phyloP scores from a whole-genome alignment of 2,329 filamentous ascomycete species.

The Fusarium nematophilum region DNA sequence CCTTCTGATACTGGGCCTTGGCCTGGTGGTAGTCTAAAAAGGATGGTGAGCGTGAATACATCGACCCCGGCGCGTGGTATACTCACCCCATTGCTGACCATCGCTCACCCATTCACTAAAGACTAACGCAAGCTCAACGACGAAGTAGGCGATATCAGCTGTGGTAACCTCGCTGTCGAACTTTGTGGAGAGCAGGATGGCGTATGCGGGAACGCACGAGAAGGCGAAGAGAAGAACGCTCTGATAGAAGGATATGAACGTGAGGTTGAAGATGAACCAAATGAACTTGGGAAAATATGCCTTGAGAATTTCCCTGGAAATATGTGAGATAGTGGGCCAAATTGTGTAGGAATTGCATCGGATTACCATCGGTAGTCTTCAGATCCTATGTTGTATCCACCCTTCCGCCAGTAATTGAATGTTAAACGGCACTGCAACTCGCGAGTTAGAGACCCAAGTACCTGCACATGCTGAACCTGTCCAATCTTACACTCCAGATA shows the following conservation, averaged over 20 bases:
- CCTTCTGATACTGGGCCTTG: constrained; percentile 79
- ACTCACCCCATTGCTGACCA: constrained; percentile 87
- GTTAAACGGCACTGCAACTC: constrained; percentile 79
- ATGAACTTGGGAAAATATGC: constrained; percentile 69
- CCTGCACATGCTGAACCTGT: background rate
- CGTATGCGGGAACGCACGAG: constrained; percentile 81
- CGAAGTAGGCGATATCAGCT: constrained; percentile 62
- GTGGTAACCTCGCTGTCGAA: constrained; percentile 63
- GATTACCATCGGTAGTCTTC: constrained; percentile 91
- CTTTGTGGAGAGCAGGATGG: constrained; percentile 78
- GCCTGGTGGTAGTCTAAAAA: constrained; percentile 78
- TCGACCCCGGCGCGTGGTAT: background rate
- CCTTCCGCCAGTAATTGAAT: constrained; percentile 96
- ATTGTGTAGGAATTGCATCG: background rate
- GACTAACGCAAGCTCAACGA: constrained; percentile 62
- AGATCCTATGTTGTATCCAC: constrained; percentile 87
- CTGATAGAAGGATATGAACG: constrained; percentile 90
- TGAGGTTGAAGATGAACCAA: constrained; percentile 87
- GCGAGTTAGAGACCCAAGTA: constrained; percentile 17
- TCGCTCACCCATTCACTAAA: constrained; percentile 84
- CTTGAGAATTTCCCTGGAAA: constrained; percentile 74
- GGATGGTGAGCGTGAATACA: constrained; percentile 8
- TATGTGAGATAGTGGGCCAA: constrained; percentile 17
- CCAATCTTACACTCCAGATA: constrained; percentile 80
- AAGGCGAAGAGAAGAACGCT: constrained; percentile 84